Percentiles rank a stretch among this genome's conserved stretches.
Conservation (phyloP, 495 filamentous ascomycete species). For the Daldinia vernicosa region DNA sequence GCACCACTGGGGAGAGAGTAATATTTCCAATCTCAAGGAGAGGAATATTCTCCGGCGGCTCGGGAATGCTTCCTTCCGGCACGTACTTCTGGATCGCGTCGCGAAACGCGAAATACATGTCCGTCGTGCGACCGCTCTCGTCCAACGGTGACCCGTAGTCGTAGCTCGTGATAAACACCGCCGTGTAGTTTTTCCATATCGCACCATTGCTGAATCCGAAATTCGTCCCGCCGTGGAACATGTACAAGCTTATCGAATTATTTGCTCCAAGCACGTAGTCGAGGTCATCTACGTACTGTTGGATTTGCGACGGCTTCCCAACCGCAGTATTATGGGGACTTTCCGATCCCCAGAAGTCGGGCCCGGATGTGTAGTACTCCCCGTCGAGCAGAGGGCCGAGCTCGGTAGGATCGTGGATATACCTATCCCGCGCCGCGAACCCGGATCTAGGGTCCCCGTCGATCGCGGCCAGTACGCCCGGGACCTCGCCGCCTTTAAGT, state of each 20-base stretch:
- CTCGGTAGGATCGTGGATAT: slow-evolving; percentile 52
- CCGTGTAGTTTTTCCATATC: slow-evolving; percentile 50
- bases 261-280: slow-evolving; percentile 52
- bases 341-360: slow-evolving; percentile 52
- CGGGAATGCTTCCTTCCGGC: slow-evolving; percentile 45
- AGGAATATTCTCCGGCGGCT: slow-evolving; percentile 46
- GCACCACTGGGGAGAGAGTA: slow-evolving; percentile 35
- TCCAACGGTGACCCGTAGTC: slow-evolving; percentile 60
- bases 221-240: slow-evolving; percentile 61
- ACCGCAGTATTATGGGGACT: slow-evolving; percentile 45
- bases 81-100: slow-evolving; percentile 51
- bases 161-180: slow-evolving; percentile 56
- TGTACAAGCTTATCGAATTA: slow-evolving; percentile 57
- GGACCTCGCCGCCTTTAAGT: slow-evolving; percentile 53
- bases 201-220: slow-evolving; percentile 58
- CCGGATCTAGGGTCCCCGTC: slow-evolving; percentile 56
- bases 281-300: slow-evolving; percentile 47
- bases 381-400: slow-evolving; percentile 54
- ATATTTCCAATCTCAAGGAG: slow-evolving; percentile 45
- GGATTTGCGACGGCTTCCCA: slow-evolving; percentile 34
- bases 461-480: slow-evolving; percentile 53
- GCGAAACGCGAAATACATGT: slow-evolving; percentile 52
- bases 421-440: slow-evolving; percentile 51
- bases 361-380: slow-evolving; percentile 56
- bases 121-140: slow-evolving; percentile 57